Evolutionary conservation across 345 rosid species (phyloP), one percentile per base, ranked within the genome.

Genomic region (Populus deltoides): DNA sequence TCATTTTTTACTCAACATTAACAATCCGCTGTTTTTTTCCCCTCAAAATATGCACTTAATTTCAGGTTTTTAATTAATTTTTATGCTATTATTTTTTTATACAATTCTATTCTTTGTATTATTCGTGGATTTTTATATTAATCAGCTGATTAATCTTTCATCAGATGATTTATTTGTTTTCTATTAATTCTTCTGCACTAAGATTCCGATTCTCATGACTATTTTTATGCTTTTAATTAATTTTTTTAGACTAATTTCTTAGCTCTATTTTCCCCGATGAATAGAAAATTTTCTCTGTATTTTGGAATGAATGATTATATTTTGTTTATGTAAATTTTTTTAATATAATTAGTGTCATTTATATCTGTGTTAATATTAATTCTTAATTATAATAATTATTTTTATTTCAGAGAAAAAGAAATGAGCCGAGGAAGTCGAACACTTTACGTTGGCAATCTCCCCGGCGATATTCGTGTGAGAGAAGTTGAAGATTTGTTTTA

Each of bases 401-500:
- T 31, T 49, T 33, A 38, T 53, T 68, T 6, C 39, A 53, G 73
- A 45, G 71, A 10, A 59, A 22, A 29, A 70, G 35, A n/a, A 33
- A 78, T 68, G 81, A 88, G 98, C 88, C 93, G 97, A 33, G 85
- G 95, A 6, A 92, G 97, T 78, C 83, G 98, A 72, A 96, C 98
- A 45, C 82, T 96, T 18, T 94, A 94, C 78, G 99, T 96, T 12
- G 98, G 98, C n/a, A 96, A 96, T 85, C 96, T 96, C 59, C 99
- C 99, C 7, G 97, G 97, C 7, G 99, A 96, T 86, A 88, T 92
- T 79, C 98, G 99, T 20, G 90, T 86, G 90, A 89, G 91, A 79
- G 98, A 96, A 89, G 94, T 96, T n/a, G 97, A 96, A 80, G 99
- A 94, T 87, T 87, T 96, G 93, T 96, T 96, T 79, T 87, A 89